Evolutionary conservation across 176 grass and related monocot genomes (phyloP), one percentile per base, ranked within the genome.

Genomic region (Lolium rigidum): DNA sequence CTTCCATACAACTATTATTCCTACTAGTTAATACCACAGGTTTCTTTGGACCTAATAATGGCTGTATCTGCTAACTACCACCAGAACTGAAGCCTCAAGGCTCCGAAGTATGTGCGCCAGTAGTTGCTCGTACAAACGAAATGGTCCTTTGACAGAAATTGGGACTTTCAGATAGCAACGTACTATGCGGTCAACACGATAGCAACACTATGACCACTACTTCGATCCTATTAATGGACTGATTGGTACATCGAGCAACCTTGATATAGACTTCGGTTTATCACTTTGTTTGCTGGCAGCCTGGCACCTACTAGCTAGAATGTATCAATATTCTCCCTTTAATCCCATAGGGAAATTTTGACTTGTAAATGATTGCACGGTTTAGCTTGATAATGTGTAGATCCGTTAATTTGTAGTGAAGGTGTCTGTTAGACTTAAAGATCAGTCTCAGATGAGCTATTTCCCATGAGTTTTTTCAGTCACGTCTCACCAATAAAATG

Each of bases 191-290:
- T 83, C 84, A 87, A 87, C 44, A 65, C 57, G 80, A 83, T 20
- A 66, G 66, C 74, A 57, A 90, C 84, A 65, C 47, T 22, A 31
- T 52, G 47, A 11, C 22, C 75, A 65, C 70, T 61, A 37, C 59
- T 72, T 43, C 24, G 10, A 39, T 25, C 47, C 14, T n/a, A 50
- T 11, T 20, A 26, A 70, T 80, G 31, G 50, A 43, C 21, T 70
- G 75, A 85, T 85, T 41, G 84, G 10, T 69, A 86, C 83, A 61
- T 91, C 43, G 41, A 91, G 89, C 85, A 80, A 91, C 89, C 89
- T 78, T 78, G 89, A 91, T 80, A 31, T 76, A 54, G 85, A 87
- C 85, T 28, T 69, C 44, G 66, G 20, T 58, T 76, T 84, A 77
- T 84, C 76, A 78, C 87, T 70, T 76, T 84, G 81, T 21, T 87